phyloP scores from a whole-genome alignment of 2,329 filamentous ascomycete species.

The Sodiomyces alkalinus region DNA sequence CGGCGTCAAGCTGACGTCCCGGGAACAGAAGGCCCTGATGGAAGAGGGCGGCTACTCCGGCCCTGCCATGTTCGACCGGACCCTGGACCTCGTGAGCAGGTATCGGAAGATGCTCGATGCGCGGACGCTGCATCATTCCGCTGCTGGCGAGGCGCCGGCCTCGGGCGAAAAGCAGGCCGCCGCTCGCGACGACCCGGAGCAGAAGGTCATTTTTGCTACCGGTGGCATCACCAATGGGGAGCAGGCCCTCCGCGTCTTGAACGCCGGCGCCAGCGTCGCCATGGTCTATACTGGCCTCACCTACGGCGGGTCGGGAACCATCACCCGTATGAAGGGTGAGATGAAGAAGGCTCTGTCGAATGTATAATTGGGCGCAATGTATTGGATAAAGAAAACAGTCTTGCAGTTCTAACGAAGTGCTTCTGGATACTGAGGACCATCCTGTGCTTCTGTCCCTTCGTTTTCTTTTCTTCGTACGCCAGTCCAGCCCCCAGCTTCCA shows the following conservation, averaged over 20 bases:
- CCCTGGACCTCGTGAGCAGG: slow-evolving; percentile 59
- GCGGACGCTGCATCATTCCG: slow-evolving; percentile 23
- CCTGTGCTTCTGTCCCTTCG: too few relatives aligned
- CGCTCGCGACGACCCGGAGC: slow-evolving; percentile 17
- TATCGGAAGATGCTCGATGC: slow-evolving; percentile 59
- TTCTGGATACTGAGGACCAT: too few relatives aligned
- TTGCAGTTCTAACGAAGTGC: too few relatives aligned
- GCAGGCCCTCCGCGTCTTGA: slow-evolving; percentile 67
- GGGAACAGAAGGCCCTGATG: slow-evolving; percentile 52
- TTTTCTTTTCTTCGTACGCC: too few relatives aligned
- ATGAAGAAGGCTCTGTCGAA: slow-evolving; percentile 32
- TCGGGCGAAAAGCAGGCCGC: slow-evolving; percentile 11
- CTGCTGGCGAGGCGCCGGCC: slow-evolving; percentile 15
- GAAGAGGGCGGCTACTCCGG: slow-evolving; percentile 86
- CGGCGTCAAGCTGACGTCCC: slow-evolving; percentile 45
- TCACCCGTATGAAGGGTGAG: slow-evolving; percentile 50
- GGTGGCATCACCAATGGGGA: slow-evolving; percentile 83
- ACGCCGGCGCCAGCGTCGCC: slow-evolving; percentile 78
- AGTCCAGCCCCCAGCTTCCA: too few relatives aligned
- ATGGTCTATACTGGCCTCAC: slow-evolving; percentile 76
- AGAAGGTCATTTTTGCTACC: slow-evolving; percentile 83
- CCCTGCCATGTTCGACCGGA: slow-evolving; percentile 73
- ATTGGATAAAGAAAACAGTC: too few relatives aligned
- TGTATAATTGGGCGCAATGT: too few relatives aligned
- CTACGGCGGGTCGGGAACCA: slow-evolving; percentile 48